phyloP scores from a whole-genome alignment of 2,329 filamentous ascomycete species.

The Leptographium wingfieldii region DNA sequence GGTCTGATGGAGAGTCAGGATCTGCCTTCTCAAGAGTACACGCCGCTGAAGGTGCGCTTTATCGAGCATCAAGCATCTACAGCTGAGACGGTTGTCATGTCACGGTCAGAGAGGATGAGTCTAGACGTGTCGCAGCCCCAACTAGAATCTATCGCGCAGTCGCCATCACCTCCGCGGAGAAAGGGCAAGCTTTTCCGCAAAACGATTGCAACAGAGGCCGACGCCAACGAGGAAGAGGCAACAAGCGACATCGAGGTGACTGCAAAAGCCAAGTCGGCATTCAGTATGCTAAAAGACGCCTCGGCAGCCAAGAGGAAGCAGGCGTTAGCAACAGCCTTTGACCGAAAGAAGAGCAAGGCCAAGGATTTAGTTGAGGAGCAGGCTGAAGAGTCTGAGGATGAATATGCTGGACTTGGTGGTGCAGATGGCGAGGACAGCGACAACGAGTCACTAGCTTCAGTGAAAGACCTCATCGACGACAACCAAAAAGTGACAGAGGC shows the following conservation, averaged over 20 bases:
- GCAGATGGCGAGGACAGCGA: slow-evolving; percentile 75
- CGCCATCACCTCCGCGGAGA: slow-evolving; percentile 35
- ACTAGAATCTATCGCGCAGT: slow-evolving; percentile 17
- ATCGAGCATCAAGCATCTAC: slow-evolving; percentile 54
- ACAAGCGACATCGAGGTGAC: background rate
- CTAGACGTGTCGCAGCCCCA: slow-evolving; percentile 1
- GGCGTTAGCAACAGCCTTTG: slow-evolving; percentile 31
- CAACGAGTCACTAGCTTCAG: slow-evolving; percentile 57
- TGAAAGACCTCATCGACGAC: slow-evolving; percentile 86
- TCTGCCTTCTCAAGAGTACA: slow-evolving; percentile 58
- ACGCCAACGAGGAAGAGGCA: background rate
- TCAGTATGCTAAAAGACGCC: slow-evolving; percentile 21
- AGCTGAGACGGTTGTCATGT: slow-evolving; percentile 52
- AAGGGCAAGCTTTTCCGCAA: slow-evolving; percentile 41
- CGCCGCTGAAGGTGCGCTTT: slow-evolving; percentile 58
- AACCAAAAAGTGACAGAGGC: slow-evolving; percentile 59
- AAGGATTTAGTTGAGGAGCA: slow-evolving; percentile 84
- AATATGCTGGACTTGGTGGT: slow-evolving; percentile 89
- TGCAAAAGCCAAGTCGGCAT: slow-evolving; percentile 8
- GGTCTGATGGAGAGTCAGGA: slow-evolving; percentile 47
- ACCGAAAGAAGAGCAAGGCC: slow-evolving; percentile 79
- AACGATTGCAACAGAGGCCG: slow-evolving; percentile 21
- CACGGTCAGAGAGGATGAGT: slow-evolving; percentile 6
- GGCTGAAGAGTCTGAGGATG: slow-evolving; percentile 94
- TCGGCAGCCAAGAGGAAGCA: slow-evolving; percentile 21